Evolutionary conservation across 2,329 filamentous ascomycete species (phyloP).

Genomic region (Epichloe festucae): DNA sequence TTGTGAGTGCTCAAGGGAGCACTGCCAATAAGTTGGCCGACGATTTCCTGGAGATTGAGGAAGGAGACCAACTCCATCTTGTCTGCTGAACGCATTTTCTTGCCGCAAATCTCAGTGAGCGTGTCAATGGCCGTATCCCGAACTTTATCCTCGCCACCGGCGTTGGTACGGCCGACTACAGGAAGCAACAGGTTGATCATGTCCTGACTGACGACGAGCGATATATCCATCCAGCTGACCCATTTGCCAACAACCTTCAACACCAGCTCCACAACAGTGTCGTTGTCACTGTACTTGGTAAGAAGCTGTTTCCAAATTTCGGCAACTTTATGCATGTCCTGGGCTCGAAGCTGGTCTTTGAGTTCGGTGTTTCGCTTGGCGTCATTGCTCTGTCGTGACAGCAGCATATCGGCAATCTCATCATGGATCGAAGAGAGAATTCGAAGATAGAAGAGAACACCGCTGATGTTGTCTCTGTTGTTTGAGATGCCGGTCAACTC

Average conservation of each 20-base stretch:
- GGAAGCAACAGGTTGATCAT: constrained; percentile 79
- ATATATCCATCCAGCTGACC: constrained; percentile 98
- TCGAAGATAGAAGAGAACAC: constrained; percentile 77
- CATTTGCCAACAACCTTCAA: constrained; percentile 88
- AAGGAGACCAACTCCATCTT: constrained; percentile 92
- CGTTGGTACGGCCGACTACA: constrained; percentile 63
- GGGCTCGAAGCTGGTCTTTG: constrained; percentile 77
- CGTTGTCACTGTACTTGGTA: constrained; percentile 58
- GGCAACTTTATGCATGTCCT: constrained; percentile 81
- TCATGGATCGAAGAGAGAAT: constrained; percentile 86
- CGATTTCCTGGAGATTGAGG: constrained; percentile 74
- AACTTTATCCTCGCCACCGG: constrained; percentile 59
- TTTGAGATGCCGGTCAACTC: constrained; percentile 54
- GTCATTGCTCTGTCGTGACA: constrained; percentile 65
- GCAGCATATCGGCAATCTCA: constrained; percentile 87
- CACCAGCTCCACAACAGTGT: constrained; percentile 71
- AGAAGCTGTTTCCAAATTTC: constrained; percentile 87
- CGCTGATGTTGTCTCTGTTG: constrained; percentile 56
- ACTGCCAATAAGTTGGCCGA: constrained; percentile 74
- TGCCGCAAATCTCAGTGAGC: constrained; percentile 88
- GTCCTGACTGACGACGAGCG: constrained; percentile 76
- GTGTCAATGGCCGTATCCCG: constrained; percentile 87
- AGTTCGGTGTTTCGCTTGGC: constrained; percentile 76
- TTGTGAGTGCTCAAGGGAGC: constrained; percentile 67
- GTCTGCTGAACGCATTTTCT: constrained; percentile 92